Conservation (phyloP, 495 filamentous ascomycete species). For the Schizothecium vesticola region DNA sequence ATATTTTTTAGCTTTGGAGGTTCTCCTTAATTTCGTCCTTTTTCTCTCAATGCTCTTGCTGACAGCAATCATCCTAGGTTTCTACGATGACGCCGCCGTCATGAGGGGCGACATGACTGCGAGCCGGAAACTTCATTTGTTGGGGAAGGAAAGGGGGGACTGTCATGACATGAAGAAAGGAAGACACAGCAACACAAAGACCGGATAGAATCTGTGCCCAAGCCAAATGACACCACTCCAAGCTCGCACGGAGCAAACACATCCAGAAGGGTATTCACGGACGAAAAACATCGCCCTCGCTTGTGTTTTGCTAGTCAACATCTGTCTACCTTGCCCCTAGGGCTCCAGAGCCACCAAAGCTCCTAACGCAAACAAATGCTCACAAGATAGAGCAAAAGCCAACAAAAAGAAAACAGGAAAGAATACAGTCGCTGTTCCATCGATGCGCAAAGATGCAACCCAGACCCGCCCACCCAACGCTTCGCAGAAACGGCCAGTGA, state of each 20-base stretch:
- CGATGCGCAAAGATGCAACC: neutral
- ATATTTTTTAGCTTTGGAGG: too few species aligned
- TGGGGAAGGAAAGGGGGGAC: too few species aligned
- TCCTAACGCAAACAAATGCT: neutral
- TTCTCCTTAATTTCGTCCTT: too few species aligned
- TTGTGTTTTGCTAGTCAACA: neutral
- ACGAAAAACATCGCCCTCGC: neutral
- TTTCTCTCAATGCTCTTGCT: too few species aligned
- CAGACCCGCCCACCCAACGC: neutral
- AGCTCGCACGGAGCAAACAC: neutral
- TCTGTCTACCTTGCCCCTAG: neutral
- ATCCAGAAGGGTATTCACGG: neutral
- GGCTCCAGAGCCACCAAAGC: neutral
- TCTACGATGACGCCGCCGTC: too few species aligned
- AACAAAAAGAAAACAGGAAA: neutral
- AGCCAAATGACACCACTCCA: too few species aligned
- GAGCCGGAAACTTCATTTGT: too few species aligned
- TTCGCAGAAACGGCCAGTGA: neutral
- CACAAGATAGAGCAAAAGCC: neutral
- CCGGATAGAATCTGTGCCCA: too few species aligned
- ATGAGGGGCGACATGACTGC: too few species aligned
- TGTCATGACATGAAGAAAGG: too few species aligned
- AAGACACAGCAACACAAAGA: too few species aligned
- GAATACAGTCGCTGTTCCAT: neutral
- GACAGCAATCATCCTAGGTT: too few species aligned